Conservation (phyloP, 495 filamentous ascomycete species). For the Hypoxylon lienhwacheense region DNA sequence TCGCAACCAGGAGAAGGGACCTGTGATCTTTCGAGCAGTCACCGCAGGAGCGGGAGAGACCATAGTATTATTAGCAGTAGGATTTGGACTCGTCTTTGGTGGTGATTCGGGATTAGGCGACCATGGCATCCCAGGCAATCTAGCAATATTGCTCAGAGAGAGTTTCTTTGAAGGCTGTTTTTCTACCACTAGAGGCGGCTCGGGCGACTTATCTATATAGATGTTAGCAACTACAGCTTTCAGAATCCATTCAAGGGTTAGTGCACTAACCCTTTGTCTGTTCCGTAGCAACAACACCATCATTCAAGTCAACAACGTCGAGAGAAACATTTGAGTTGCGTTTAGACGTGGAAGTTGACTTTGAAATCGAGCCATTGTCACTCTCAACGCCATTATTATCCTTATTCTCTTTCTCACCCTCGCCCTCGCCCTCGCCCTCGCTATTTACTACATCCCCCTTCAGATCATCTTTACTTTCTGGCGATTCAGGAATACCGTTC, state of each 20-base stretch:
- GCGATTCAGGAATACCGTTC: slow-evolving; percentile 12
- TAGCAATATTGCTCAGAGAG: slow-evolving; percentile 52
- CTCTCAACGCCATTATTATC: slow-evolving; percentile 28
- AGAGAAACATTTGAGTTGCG: slow-evolving; percentile 66
- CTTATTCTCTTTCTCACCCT: slow-evolving; percentile 31
- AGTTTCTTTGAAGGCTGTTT: slow-evolving; percentile 45
- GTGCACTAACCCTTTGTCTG: slow-evolving; percentile 37
- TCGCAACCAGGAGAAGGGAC: slow-evolving; percentile 82
- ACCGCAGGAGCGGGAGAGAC: slow-evolving; percentile 45
- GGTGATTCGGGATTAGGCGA: slow-evolving; percentile 40
- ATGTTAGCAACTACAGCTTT: slow-evolving; percentile 1
- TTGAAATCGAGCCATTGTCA: slow-evolving; percentile 42
- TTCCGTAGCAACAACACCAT: slow-evolving; percentile 42
- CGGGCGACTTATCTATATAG: slow-evolving; percentile 14
- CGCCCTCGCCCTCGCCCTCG: slow-evolving; percentile 29
- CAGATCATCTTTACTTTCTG: slow-evolving; percentile 38
- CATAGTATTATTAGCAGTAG: slow-evolving; percentile 47
- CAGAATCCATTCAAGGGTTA: not conserved
- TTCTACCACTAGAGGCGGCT: slow-evolving; percentile 13
- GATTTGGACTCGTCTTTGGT: slow-evolving; percentile 39
- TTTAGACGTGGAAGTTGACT: slow-evolving; percentile 61
- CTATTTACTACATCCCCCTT: too few species aligned
- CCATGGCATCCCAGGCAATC: slow-evolving; percentile 56
- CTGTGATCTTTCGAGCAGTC: slow-evolving; percentile 66
- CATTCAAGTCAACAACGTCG: slow-evolving; percentile 70